Evolutionary conservation across 441 rosid genomes (phyloP).

Genomic region (Daphne laureola): DNA sequence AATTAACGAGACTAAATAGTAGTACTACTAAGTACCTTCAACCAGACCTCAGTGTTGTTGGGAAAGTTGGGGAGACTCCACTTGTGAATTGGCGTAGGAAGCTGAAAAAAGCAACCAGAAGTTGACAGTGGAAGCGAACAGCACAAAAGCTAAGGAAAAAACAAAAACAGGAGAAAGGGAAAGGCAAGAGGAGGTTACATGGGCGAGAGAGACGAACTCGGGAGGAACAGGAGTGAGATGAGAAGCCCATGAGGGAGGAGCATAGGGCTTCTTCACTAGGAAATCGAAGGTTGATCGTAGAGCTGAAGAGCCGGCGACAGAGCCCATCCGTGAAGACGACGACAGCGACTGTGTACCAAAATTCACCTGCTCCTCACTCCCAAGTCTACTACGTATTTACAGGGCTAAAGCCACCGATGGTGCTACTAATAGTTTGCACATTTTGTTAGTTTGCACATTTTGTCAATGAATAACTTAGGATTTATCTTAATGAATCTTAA

Average conservation of each 20-base stretch:
- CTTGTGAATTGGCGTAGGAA: slow-evolving; percentile 82
- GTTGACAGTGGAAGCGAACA: too few species aligned
- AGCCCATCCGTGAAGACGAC: too few species aligned
- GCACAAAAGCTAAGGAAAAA: background rate
- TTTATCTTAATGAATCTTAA: too few species aligned
- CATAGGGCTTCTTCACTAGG: slow-evolving; percentile 49
- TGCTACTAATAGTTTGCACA: too few species aligned
- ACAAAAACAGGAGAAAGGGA: background rate
- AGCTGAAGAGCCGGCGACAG: background rate
- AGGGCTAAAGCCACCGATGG: too few species aligned
- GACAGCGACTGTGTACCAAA: too few species aligned
- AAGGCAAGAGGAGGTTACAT: slow-evolving; percentile 24
- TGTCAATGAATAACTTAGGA: too few species aligned
- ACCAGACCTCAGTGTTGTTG: slow-evolving; percentile 59
- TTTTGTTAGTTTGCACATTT: too few species aligned
- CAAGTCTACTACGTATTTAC: too few species aligned
- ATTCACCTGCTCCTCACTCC: too few species aligned
- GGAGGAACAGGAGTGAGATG: slow-evolving; percentile 68
- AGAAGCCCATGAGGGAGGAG: slow-evolving; percentile 83
- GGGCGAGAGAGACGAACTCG: slow-evolving; percentile 65
- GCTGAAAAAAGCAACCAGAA: slow-evolving; percentile 21
- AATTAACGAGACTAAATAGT: too few species aligned
- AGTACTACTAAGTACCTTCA: slow-evolving; percentile 55
- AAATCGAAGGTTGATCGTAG: slow-evolving; percentile 25
- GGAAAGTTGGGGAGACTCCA: slow-evolving; percentile 92